Evolutionary conservation across 495 filamentous ascomycete genomes (phyloP), one percentile per base, ranked within the genome.

Genomic region (Barbatosphaeria neglecta): DNA sequence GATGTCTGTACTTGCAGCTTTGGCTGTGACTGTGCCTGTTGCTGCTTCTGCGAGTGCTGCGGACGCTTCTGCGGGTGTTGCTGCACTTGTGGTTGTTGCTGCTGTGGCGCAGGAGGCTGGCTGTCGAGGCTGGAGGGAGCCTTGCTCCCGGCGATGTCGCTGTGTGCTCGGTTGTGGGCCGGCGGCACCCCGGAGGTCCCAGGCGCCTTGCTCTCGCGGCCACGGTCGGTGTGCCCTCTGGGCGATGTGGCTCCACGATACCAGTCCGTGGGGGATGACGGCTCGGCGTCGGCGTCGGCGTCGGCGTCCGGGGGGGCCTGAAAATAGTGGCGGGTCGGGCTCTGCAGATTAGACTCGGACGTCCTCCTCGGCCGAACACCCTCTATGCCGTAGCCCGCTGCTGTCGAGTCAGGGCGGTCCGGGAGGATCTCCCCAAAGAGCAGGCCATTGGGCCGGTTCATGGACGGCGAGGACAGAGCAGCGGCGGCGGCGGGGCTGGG

Each of bases 361-460:
- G 66, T 69, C 54, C 67, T 59, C 47, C 69, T 57, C 16, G 60
- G 54, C 25, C 63, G 59, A 22, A 40, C 23, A 25, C 49, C 54
- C 44, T 70, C 62, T 43, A 78, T 76, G 20, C 74, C 74, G 52
- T 70, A 74, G 0, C 71, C 73, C 22, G 63, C 64, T 20, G 66
- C 54, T 25, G 54, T 53, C 6, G 60, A 50, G 54, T 66, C 59
- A 42, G 57, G 62, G 45, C 67, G 64, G 18, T 64, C 60, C 22
- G 67, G 68, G 6, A 65, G 52, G 47, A 76, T 68, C 51, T 78
- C 74, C 24, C 74, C 74, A 54, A 78, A 78, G 1, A 78, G 58
- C 23, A 75, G 65, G 18, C 56, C 57, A 37, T 54, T 55, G 22
- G 60, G 38, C 37, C 52, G 53, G 24, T 52, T 48, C 43, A 52